Evolutionary conservation across 164 flowering plant genomes (phyloP).

Genomic region (Berberis thunbergii): DNA sequence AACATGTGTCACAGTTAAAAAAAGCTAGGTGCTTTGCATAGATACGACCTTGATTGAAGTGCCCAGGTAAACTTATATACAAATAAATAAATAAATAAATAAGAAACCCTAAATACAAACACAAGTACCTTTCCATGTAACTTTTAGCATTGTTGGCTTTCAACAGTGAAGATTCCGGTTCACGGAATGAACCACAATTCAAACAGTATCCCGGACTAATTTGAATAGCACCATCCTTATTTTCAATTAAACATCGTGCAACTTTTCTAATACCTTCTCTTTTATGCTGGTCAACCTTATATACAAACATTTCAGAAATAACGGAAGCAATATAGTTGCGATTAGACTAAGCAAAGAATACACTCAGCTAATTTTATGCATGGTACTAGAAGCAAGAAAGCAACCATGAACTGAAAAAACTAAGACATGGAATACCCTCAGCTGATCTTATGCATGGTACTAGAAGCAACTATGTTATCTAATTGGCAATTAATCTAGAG

Average conservation of each 20-base stretch:
- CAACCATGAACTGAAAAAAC: too few species aligned
- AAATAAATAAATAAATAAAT: background rate
- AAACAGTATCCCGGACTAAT: slow-evolving; percentile 48
- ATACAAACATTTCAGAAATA: slow-evolving; percentile 5
- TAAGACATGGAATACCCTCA: too few species aligned
- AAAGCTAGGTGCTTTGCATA: too few species aligned
- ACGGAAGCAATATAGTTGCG: background rate
- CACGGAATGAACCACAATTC: slow-evolving; percentile 46
- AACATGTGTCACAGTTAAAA: too few species aligned
- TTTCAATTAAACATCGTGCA: slow-evolving; percentile 26
- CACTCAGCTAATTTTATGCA: background rate
- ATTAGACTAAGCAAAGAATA: background rate
- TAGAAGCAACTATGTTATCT: too few species aligned
- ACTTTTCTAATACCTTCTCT: slow-evolving; percentile 23
- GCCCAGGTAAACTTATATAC: too few species aligned
- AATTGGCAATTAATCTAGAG: too few species aligned
- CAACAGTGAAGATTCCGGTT: slow-evolving; percentile 34
- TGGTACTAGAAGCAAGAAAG: background rate
- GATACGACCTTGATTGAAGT: too few species aligned
- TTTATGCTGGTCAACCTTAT: slow-evolving; percentile 25
- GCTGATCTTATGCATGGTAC: too few species aligned
- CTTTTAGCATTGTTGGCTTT: slow-evolving; percentile 27
- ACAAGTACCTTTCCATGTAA: slow-evolving; percentile 36
- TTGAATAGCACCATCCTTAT: slow-evolving; percentile 10
- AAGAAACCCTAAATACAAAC: background rate